Evolutionary conservation across 345 rosid species (phyloP).

Genomic region (Salix dunnii): DNA sequence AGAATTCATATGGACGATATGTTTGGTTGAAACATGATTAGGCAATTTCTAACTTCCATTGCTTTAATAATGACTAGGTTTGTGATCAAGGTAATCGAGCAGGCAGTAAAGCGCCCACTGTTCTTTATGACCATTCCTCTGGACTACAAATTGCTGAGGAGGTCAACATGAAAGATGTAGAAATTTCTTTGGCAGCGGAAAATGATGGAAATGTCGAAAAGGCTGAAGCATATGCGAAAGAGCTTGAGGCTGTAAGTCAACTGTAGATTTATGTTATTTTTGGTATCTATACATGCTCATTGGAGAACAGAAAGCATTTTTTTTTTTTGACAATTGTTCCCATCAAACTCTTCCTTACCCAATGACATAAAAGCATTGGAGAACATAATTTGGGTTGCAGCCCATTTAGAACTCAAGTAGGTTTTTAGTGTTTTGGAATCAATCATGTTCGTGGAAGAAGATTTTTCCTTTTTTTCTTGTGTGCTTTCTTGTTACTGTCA

Average conservation of each 20-base stretch:
- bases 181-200: constrained; percentile 36
- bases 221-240: constrained; percentile 77
- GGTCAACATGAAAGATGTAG: constrained; percentile 39
- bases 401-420: too few species aligned
- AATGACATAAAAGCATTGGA: background rate
- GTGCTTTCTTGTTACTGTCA: too few species aligned
- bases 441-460: background rate
- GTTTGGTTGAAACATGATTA: background rate
- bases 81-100: constrained; percentile 29
- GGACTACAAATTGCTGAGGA: constrained; percentile 30
- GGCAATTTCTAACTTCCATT: constrained; percentile 6
- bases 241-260: constrained; percentile 75
- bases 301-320: background rate
- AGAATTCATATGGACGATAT: background rate
- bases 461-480: background rate
- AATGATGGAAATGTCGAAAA: constrained; percentile 50
- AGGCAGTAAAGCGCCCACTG: constrained; percentile 24
- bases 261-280: background rate
- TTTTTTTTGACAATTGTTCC: background rate
- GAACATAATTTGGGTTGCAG: background rate
- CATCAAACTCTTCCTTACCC: background rate
- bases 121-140: constrained; percentile 18
- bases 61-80: constrained; percentile 31
- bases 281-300: background rate
- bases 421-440: background rate